Evolutionary conservation across 768 basidiomycete genomes (phyloP), one percentile per base, ranked within the genome.

Genomic region (Agrocybe praecox): DNA sequence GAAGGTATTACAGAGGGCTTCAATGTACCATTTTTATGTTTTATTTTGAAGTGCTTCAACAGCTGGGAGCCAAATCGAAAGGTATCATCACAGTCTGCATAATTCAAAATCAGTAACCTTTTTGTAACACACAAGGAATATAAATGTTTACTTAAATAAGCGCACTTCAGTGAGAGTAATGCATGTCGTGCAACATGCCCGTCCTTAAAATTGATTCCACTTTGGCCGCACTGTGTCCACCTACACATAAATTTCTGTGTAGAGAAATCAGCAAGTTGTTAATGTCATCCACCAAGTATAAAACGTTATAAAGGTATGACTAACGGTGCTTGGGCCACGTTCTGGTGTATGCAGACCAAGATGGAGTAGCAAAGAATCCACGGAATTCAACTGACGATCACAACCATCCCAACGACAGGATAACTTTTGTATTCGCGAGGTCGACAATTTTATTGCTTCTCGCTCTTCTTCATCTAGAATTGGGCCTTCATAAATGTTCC

Each of bases 381-480:
- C 70, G 45, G 84, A 85, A 63, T 86, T 88, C 59, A 89, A 63
- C 14, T 83, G 61, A 42, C 73, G 74, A 56, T 74, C 75, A 68
- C 89, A 92, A 23, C 74, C 74, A 53, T 68, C 70, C 89, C 89
- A 92, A 66, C 74, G 76, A 69, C 89, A 91, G 11, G 67, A 71
- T 44, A 74, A 66, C 58, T 76, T 74, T 52, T 72, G 73, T 52
- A 88, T 58, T 57, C 82, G 74, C 8, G 76, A 74, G 56, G 75
- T 80, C 52, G 86, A 77, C 55, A 82, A 65, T 52, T 74, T 66
- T 57, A 85, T 70, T 32, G 80, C 76, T 43, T 75, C 68, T 52
- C 69, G 74, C 63, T 83, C 82, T 59, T 60, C 69, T 40, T 68
- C 69, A 61, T 80, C 84, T 81, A 69, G 63, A 44, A 62, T 48